Percentiles rank a stretch among this genome's conserved stretches.
Evolutionary conservation across 2,329 filamentous ascomycete genomes (phyloP).

Genomic region (Paraphoma sp.): DNA sequence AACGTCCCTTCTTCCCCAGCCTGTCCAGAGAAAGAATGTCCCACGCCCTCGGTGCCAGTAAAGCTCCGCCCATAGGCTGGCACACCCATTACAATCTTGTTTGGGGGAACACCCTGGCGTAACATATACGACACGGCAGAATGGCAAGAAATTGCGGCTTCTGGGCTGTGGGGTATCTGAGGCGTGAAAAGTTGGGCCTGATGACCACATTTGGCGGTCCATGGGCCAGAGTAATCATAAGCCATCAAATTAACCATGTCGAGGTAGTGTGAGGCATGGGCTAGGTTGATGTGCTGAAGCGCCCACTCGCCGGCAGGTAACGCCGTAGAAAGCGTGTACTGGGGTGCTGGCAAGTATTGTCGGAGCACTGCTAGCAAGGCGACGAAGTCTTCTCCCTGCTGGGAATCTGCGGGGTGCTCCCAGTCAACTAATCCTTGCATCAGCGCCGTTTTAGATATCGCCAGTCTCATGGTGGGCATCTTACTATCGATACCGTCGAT

Average conservation of each 20-base stretch:
- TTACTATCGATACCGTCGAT: slow-evolving; percentile 80
- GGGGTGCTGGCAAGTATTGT: slow-evolving; percentile 69
- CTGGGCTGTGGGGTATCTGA: slow-evolving; percentile 60
- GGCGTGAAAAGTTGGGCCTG: slow-evolving; percentile 76
- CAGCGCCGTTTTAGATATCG: slow-evolving; percentile 5
- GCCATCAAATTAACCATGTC: slow-evolving; percentile 81
- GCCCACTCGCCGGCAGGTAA: slow-evolving; percentile 72
- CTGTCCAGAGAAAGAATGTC: slow-evolving; percentile 62
- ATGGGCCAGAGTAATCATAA: slow-evolving; percentile 79
- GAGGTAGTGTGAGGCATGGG: slow-evolving; percentile 67
- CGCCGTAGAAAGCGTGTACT: slow-evolving; percentile 74
- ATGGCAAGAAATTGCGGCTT: slow-evolving; percentile 66
- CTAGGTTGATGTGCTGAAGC: slow-evolving; percentile 73
- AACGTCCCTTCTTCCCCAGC: slow-evolving; percentile 72
- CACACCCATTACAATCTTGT: slow-evolving; percentile 77
- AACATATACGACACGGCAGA: slow-evolving; percentile 71
- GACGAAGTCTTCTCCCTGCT: slow-evolving; percentile 74
- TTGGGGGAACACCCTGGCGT: slow-evolving; percentile 68
- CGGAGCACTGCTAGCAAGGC: slow-evolving; percentile 71
- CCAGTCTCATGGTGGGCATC: slow-evolving; percentile 26
- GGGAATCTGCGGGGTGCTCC: slow-evolving; percentile 73
- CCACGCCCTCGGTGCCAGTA: slow-evolving; percentile 68
- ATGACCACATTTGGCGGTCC: slow-evolving; percentile 72
- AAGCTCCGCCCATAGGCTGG: slow-evolving; percentile 80
- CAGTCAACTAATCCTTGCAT: slow-evolving; percentile 70